Percentiles rank a stretch among this genome's conserved stretches.
phyloP scores from a whole-genome alignment of 2,329 filamentous ascomycete species.

The Neodidymelliopsis sp. region DNA sequence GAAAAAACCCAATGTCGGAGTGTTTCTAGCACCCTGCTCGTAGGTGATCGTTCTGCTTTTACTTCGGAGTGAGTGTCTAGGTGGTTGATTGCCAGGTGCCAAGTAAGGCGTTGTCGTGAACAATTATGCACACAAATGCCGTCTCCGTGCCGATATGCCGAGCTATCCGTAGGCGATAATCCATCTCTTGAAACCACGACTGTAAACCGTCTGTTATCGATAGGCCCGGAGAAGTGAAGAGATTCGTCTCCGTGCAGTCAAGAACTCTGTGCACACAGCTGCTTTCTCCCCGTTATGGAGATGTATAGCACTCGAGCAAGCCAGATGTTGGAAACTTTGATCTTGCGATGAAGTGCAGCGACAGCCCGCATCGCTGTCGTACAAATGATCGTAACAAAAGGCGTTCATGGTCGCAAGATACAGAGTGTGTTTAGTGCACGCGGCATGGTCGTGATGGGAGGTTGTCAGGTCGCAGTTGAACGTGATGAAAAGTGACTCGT shows the following conservation, averaged over 20 bases:
- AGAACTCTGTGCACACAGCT: too few relatives aligned
- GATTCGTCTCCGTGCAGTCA: too few relatives aligned
- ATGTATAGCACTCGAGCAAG: not conserved
- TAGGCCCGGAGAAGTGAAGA: too few relatives aligned
- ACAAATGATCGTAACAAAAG: not conserved
- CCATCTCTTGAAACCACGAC: not conserved
- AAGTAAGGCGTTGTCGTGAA: not conserved
- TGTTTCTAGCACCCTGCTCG: too few relatives aligned
- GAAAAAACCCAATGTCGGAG: too few relatives aligned
- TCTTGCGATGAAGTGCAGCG: not conserved
- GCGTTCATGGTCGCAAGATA: not conserved
- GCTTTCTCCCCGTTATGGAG: too few relatives aligned
- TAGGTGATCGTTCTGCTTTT: too few relatives aligned
- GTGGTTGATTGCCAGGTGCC: too few relatives aligned
- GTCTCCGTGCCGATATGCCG: not conserved
- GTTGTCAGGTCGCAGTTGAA: conserved; percentile 2
- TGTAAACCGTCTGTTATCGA: too few relatives aligned
- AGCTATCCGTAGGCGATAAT: not conserved
- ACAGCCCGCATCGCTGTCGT: not conserved
- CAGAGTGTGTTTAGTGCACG: conserved; percentile 3
- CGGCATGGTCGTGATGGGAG: not conserved
- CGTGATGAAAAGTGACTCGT: not conserved
- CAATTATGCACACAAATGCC: not conserved
- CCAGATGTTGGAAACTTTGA: not conserved
- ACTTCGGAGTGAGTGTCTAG: too few relatives aligned